Evolutionary conservation across 1,284 basidiomycete genomes (phyloP).

Genomic region (Marasmius tenuissimus): DNA sequence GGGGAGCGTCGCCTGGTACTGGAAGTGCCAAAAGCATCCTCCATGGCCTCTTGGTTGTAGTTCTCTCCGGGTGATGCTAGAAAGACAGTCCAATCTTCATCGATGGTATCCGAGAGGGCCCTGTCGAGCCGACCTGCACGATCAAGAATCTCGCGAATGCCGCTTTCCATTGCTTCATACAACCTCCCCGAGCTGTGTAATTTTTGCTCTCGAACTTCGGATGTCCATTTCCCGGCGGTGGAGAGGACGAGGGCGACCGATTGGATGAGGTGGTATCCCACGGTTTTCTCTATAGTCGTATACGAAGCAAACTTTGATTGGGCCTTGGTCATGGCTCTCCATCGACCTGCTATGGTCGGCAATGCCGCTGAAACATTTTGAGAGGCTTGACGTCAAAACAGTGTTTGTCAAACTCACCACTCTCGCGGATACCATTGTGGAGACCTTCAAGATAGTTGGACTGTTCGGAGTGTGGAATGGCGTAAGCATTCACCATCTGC

Average conservation of each 20-base stretch:
- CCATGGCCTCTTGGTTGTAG: not conserved
- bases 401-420: not conserved
- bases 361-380: not conserved
- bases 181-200: not conserved
- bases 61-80: not conserved
- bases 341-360: not conserved
- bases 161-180: not conserved
- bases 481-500: conserved; percentile 8
- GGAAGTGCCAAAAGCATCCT: conserved; percentile 5
- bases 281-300: not conserved
- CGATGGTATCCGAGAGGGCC: conserved; percentile 1
- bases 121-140: not conserved
- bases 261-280: not conserved
- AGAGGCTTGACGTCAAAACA: too few species aligned
- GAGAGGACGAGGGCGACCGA: not conserved
- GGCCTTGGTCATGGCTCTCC: not conserved
- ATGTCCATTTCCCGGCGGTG: not conserved
- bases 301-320: not conserved
- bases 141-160: not conserved
- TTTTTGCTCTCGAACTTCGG: not conserved
- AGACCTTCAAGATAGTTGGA: not conserved
- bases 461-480: not conserved
- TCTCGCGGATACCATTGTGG: not conserved
- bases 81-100: conserved; percentile 1
- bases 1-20: not conserved